phyloP scores from a whole-genome alignment of 352 stramenopile species.

The Phytophthora citricola region DNA sequence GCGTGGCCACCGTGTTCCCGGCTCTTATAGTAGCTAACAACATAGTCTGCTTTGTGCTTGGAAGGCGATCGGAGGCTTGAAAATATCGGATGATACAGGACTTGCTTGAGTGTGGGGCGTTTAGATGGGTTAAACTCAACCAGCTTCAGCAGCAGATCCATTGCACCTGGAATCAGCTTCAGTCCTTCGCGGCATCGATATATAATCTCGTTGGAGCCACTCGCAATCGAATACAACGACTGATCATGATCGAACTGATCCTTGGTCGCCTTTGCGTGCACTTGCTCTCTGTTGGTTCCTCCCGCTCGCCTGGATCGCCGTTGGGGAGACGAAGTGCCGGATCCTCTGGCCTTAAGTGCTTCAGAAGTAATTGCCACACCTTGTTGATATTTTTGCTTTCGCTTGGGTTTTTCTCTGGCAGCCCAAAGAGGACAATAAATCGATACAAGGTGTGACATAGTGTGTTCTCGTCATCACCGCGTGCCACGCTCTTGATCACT shows the following conservation, averaged over 20 bases:
- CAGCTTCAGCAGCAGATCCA: conserved; percentile 56
- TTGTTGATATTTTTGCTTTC: conserved; percentile 43
- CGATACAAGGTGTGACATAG: conserved; percentile 97
- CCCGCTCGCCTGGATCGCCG: conserved; percentile 29
- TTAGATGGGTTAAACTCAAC: conserved; percentile 68
- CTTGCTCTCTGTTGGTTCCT: conserved; percentile 8
- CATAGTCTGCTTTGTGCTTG: conserved; percentile 46
- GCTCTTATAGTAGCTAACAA: conserved; percentile 63
- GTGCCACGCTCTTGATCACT: conserved; percentile 66
- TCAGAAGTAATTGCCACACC: conserved; percentile 69
- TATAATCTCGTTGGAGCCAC: conserved; percentile 58
- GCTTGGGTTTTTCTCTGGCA: conserved; percentile 73
- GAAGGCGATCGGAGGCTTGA: conserved; percentile 34
- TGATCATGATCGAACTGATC: conserved; percentile 54
- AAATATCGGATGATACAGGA: conserved; percentile 72
- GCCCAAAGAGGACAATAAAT: conserved; percentile 96
- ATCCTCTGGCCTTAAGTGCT: conserved; percentile 64
- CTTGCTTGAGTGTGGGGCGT: conserved; percentile 72
- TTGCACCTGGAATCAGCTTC: conserved; percentile 46
- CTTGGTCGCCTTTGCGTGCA: conserved; percentile 27
- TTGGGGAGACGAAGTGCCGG: conserved; percentile 19
- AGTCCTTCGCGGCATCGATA: conserved; percentile 59
- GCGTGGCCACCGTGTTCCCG: conserved; percentile 6
- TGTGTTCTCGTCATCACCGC: conserved; percentile 79
- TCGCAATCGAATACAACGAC: conserved; percentile 55